Evolutionary conservation across 768 basidiomycete genomes (phyloP).

Genomic region (Phylloporus scabripes): DNA sequence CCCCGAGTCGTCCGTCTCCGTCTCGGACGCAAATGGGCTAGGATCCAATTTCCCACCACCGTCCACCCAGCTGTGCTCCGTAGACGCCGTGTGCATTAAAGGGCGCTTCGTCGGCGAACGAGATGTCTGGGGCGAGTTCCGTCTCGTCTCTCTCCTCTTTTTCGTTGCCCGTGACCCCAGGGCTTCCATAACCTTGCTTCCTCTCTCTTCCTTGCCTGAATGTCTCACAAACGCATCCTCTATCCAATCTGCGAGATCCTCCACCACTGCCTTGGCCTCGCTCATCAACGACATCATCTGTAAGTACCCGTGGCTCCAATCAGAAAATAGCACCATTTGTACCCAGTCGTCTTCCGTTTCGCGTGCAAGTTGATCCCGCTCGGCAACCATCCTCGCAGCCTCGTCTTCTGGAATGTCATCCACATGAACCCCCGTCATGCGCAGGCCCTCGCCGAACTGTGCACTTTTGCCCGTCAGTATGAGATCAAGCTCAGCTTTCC

Average conservation of each 20-base stretch:
- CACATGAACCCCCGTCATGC: conserved; percentile 49
- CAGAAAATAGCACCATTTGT: conserved; percentile 85
- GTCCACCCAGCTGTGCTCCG: conserved; percentile 1
- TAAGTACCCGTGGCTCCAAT: conserved; percentile 96
- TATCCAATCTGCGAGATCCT: conserved; percentile 90
- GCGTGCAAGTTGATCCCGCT: conserved; percentile 52
- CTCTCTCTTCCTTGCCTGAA: conserved; percentile 25
- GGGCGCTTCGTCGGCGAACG: conserved; percentile 22
- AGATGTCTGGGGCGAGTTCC: conserved; percentile 19
- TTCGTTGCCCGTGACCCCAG: conserved; percentile 13
- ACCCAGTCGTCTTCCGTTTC: conserved; percentile 95
- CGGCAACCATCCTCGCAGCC: conserved; percentile 44
- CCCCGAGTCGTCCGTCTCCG: conserved; percentile 63
- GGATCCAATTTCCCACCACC: conserved; percentile 11
- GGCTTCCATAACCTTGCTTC: conserved; percentile 15
- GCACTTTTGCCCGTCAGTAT: conserved; percentile 56
- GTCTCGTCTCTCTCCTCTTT: conserved; percentile 24
- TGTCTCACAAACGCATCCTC: conserved; percentile 58
- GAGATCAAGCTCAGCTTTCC: conserved; percentile 67
- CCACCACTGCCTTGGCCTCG: conserved; percentile 73
- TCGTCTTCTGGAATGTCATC: conserved; percentile 25
- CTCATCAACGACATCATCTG: conserved; percentile 89
- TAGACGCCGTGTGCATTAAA: not conserved
- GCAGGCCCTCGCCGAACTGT: conserved; percentile 54
- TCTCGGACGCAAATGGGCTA: conserved; percentile 41